Conservation (phyloP, 2,329 filamentous ascomycete species). For the Aspergillus pseudotamarii region DNA sequence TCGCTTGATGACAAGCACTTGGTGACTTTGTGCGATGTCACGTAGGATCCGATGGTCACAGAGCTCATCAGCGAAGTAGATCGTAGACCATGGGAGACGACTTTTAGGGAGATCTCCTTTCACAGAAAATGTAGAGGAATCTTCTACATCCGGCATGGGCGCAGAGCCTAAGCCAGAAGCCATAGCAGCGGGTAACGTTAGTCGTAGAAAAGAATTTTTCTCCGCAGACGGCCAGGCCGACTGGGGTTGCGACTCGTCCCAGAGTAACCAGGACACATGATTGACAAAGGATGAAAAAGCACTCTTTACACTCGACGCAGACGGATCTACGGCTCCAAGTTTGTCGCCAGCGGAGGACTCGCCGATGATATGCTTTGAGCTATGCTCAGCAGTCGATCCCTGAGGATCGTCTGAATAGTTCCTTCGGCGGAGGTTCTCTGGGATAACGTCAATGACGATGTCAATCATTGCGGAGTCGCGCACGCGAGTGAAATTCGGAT, state of each 20-base stretch:
- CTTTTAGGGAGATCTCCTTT: slow-evolving; percentile 44
- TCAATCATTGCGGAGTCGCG: slow-evolving; percentile 74
- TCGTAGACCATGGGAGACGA: slow-evolving; percentile 66
- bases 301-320: slow-evolving; percentile 40
- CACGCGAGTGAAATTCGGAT: slow-evolving; percentile 81
- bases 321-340: slow-evolving; percentile 27
- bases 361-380: slow-evolving; percentile 23
- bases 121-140: slow-evolving; percentile 47
- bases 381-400: slow-evolving; percentile 27
- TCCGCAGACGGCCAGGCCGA: slow-evolving; percentile 32
- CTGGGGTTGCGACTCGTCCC: slow-evolving; percentile 41
- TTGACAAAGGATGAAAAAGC: slow-evolving; percentile 52
- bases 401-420: slow-evolving; percentile 35
- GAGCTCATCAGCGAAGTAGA: slow-evolving; percentile 75
- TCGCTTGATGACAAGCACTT: slow-evolving; percentile 79
- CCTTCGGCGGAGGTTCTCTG: slow-evolving; percentile 36
- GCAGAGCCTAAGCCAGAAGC: slow-evolving; percentile 61
- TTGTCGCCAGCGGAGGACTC: slow-evolving; percentile 29
- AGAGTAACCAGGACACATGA: slow-evolving; percentile 55
- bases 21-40: slow-evolving; percentile 58
- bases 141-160: slow-evolving; percentile 67
- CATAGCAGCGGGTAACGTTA: slow-evolving; percentile 51
- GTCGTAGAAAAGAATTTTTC: slow-evolving; percentile 37
- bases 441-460: slow-evolving; percentile 64
- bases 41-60: slow-evolving; percentile 57